Conservation (phyloP, 139 green algal species). For the Micromonas commoda region DNA sequence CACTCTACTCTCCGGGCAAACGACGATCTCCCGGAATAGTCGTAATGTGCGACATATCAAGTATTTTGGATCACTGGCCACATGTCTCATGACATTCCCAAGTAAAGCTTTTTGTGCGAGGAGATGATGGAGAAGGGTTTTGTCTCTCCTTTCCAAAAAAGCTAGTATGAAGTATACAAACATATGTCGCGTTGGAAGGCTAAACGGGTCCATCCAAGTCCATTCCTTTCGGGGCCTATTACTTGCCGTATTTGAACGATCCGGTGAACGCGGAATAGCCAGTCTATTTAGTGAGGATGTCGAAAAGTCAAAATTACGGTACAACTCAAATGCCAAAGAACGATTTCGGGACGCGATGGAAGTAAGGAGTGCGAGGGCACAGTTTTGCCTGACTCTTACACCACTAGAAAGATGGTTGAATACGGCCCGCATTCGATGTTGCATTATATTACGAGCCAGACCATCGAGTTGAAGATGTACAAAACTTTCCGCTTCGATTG, state of each 20-base stretch:
- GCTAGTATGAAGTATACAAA: conserved; percentile 8
- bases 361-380: neutral
- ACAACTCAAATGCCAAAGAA: neutral
- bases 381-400: neutral
- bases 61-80: neutral
- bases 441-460: conserved; percentile 1
- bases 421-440: conserved; percentile 5
- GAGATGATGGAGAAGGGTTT: neutral
- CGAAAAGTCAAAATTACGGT: conserved; percentile 13
- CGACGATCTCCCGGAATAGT: neutral
- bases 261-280: neutral
- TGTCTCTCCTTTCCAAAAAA: conserved; percentile 4
- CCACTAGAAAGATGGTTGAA: neutral
- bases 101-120: neutral
- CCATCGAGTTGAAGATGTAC: neutral
- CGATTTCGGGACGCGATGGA: neutral
- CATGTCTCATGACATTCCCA: neutral
- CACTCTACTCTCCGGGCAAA: neutral
- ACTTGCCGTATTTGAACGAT: neutral
- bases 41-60: neutral
- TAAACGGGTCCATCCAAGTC: neutral
- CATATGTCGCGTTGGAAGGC: neutral
- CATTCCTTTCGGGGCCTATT: neutral
- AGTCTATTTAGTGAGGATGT: neutral
- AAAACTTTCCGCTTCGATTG: neutral